phyloP scores from a whole-genome alignment of 257 asterid genomes.

The Solanum tacnaense region DNA sequence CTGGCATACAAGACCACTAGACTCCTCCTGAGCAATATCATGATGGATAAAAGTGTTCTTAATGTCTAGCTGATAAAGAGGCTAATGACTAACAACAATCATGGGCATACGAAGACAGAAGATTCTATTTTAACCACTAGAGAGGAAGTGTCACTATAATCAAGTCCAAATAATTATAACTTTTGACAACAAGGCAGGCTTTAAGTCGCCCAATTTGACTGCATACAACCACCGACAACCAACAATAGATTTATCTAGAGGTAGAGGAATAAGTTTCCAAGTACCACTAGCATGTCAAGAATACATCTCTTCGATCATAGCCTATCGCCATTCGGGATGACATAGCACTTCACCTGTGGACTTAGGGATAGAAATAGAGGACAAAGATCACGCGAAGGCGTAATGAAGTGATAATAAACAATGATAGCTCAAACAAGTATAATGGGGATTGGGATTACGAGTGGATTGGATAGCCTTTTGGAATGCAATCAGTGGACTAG shows the following conservation, averaged over 20 bases:
- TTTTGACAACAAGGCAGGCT: neutral
- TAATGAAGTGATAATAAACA: neutral
- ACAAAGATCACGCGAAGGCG: neutral
- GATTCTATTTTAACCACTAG: neutral
- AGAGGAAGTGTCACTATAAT: neutral
- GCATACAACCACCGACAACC: neutral
- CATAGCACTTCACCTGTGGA: neutral
- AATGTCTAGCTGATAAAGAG: neutral
- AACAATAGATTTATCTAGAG: neutral
- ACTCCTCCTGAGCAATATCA: neutral
- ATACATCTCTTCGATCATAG: neutral
- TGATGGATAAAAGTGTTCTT: neutral
- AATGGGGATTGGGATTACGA: neutral
- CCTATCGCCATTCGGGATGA: neutral
- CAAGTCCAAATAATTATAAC: neutral
- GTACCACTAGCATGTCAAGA: neutral
- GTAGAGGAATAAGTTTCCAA: neutral
- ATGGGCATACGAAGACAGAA: neutral
- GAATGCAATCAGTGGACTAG: neutral
- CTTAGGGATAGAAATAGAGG: neutral
- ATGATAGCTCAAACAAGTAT: neutral
- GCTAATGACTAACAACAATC: neutral
- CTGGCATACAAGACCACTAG: neutral
- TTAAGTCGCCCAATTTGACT: neutral
- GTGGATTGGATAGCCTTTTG: neutral